phyloP scores from a whole-genome alignment of 768 basidiomycete species.

The Tulasnella sp. region DNA sequence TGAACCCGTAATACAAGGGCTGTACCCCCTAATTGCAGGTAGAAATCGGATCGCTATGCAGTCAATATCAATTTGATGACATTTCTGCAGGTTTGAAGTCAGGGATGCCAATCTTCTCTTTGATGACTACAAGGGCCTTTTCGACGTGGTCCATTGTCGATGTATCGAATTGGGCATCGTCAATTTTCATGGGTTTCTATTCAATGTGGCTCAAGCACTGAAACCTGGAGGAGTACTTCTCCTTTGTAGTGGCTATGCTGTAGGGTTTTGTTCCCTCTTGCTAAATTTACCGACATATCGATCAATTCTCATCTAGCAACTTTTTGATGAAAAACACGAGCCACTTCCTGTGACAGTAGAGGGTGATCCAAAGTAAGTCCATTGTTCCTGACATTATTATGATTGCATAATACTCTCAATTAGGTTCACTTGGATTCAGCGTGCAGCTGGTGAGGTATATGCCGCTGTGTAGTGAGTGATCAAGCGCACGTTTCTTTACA shows the following conservation, averaged over 20 bases:
- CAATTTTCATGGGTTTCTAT: slow-evolving; percentile 11
- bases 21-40: no score
- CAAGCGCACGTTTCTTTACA: no score
- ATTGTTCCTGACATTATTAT: neutral
- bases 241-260: slow-evolving; percentile 11
- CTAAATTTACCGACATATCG: no score
- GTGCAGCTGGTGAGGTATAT: neutral
- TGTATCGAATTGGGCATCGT: slow-evolving; percentile 14
- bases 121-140: slow-evolving; percentile 9
- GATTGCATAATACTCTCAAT: neutral
- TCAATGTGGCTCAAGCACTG: slow-evolving; percentile 13
- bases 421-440: slow-evolving; percentile 12
- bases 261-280: no score
- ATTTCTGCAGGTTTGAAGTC: slow-evolving; percentile 14
- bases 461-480: no score
- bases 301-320: no score
- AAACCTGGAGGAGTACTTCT: slow-evolving; percentile 15
- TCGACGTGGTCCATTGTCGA: slow-evolving; percentile 17
- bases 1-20: no score
- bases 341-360: slow-evolving; percentile 8
- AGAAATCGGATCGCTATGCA: no score
- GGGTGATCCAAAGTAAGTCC: slow-evolving; percentile 6
- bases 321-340: neutral
- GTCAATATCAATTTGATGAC: no score
- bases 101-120: slow-evolving; percentile 12